Conservation (phyloP, 305 asterid species). For the Fraxinus paxiana region DNA sequence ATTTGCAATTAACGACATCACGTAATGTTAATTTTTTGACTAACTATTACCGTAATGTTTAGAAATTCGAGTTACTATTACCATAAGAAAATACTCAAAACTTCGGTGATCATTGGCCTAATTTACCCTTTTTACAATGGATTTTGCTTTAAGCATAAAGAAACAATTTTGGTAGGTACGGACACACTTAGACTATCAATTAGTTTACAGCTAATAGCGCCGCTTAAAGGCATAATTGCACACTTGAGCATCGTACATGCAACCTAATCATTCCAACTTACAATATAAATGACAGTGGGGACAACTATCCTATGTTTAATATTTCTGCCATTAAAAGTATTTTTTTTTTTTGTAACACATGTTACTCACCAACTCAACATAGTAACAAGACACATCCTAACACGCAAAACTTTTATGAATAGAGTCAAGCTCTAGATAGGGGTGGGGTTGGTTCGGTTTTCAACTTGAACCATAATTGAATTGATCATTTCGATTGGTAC, state of each 20-base stretch:
- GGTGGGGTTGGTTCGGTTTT: not conserved
- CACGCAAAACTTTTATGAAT: not conserved
- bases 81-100: not conserved
- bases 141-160: conserved; percentile 63
- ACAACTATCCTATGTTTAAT: not conserved
- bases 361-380: not conserved
- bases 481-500: not conserved
- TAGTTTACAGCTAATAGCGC: conserved; percentile 40
- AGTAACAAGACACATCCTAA: not conserved
- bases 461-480: not conserved
- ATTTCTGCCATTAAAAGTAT: not conserved
- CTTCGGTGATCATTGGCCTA: not conserved
- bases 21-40: not conserved
- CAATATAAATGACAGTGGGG: conserved; percentile 13
- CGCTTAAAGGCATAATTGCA: conserved; percentile 32
- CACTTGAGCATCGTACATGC: conserved; percentile 7
- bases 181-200: conserved; percentile 6
- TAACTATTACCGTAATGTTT: too few species aligned
- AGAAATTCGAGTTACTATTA: not conserved
- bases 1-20: not conserved
- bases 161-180: conserved; percentile 37
- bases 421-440: not conserved
- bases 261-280: conserved; percentile 20
- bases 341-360: not conserved
- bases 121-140: conserved; percentile 1